These are phyloP conservation scores for Canna indica DNA, from an alignment of 176 grass and related monocot genomes.

Conservation along the genomic window DNA sequence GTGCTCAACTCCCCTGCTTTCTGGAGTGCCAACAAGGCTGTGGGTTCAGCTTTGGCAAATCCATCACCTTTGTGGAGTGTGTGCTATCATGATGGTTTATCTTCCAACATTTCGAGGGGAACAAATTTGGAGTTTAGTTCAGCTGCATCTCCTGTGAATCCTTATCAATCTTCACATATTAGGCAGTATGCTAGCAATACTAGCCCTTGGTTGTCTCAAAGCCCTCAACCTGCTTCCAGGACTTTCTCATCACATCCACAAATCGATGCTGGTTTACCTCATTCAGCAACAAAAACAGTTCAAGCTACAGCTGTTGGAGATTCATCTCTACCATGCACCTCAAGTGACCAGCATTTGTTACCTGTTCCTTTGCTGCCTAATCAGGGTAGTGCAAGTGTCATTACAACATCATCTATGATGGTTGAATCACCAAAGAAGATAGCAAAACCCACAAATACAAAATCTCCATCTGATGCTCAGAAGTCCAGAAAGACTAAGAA, in stretches of 20 bases:
- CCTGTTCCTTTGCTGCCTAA: constrained; percentile 32
- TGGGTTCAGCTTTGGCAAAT: constrained; percentile 19
- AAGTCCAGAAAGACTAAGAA: constrained; percentile 97
- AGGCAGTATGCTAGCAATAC: constrained; percentile 37
- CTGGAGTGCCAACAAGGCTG: constrained; percentile 43
- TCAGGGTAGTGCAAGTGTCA: constrained; percentile 25
- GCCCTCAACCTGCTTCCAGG: constrained; percentile 40
- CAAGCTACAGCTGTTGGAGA: constrained; percentile 49
- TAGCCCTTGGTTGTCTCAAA: constrained; percentile 55
- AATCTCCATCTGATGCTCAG: constrained; percentile 34
- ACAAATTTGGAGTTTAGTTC: constrained; percentile 66
- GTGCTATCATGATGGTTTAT: constrained; percentile 29
- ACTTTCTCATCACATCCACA: constrained; percentile 47
- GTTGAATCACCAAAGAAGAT: constrained; percentile 45
- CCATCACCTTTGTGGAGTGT: constrained; percentile 39
- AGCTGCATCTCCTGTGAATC: constrained; percentile 47
- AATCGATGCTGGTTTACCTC: constrained; percentile 53
- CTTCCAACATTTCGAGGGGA: constrained; percentile 50
- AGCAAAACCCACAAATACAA: constrained; percentile 35
- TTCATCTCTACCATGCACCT: constrained; percentile 31
- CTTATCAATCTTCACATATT: constrained; percentile 49
- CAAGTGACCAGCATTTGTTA: constrained; percentile 19
- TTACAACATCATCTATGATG: constrained; percentile 26
- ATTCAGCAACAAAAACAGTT: constrained; percentile 33
- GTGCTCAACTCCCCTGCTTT: constrained; percentile 25